Base-by-base conservation (phyloP, 139 green algal genomes). In the Yamagishiella unicocca region DNA sequence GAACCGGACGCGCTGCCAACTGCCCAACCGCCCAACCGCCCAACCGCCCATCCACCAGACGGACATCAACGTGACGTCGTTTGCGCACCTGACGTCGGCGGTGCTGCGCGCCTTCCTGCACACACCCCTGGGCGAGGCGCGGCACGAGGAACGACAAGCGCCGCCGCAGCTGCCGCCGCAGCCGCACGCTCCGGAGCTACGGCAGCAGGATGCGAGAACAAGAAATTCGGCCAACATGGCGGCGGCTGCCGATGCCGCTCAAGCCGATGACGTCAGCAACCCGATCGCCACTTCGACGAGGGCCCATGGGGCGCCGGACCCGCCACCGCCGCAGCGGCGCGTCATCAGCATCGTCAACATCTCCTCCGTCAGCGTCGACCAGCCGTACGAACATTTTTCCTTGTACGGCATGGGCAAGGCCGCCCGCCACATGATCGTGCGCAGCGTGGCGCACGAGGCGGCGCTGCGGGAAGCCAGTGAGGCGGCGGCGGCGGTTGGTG, bases 351-450 rank as follows among this genome's bases (percentile, higher is more conserved):
- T 87, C 4, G 82, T 87, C 50, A 87, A 87, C 68, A 87, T 87
- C 68, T 72, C 46, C 0, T 72, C 46, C 25, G 67, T 87, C 4
- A 58, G 31, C 35, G 82, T 71, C 58, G 46, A 87, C 25, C 46
- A 71, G 67, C 82, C 82, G 82, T 87, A 87, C 82, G 82, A 80
- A 50, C 35, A 81, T 71, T 87, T 87, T 24, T 71, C 67, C 14
- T 33, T 87, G 82, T 87, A 87, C 53, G 82, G 82, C 80, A 77
- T 77, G 80, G 80, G 80, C 64, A 87, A 87, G 68, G 66, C 82
- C 40, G 82, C 82, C 2, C 82, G 82, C 5, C 82, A 87, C 66
- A 87, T 80, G 67, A 1, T 87, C 25, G 10, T 87, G 4, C 82
- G 82, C 3, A 62, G 67, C 67, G 4, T 87, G 9, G 82, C 82